A percentile compares a stretch with the other conserved stretches of the same genome.
These are phyloP conservation scores for Fraxinus excelsior DNA, from an alignment of 257 asterid genomes.

Conservation along the genomic window DNA sequence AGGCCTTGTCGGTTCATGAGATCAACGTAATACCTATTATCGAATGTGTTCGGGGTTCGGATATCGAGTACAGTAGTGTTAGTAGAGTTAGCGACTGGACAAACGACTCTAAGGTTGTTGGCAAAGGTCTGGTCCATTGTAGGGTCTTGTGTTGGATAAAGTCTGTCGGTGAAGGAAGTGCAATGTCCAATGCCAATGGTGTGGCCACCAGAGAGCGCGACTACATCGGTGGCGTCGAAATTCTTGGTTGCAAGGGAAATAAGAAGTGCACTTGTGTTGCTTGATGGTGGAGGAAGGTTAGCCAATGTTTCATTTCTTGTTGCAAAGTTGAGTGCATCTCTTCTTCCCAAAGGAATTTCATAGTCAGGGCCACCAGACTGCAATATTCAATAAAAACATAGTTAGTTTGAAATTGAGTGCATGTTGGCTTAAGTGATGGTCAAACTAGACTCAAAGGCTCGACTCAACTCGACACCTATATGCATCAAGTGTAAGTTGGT, in stretches of 20 bases:
- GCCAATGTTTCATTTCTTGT: constrained; percentile 40
- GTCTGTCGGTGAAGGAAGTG: constrained; percentile 57
- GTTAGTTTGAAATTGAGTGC: neutral
- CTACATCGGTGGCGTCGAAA: constrained; percentile 58
- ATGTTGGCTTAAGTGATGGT: too few species aligned
- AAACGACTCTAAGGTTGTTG: constrained; percentile 37
- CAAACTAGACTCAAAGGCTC: neutral
- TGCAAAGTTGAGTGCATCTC: constrained; percentile 56
- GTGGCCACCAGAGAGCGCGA: constrained; percentile 86
- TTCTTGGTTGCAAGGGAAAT: constrained; percentile 44
- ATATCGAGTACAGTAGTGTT: constrained; percentile 57
- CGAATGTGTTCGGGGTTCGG: constrained; percentile 54
- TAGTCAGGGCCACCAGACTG: constrained; percentile 75
- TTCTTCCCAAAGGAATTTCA: constrained; percentile 61
- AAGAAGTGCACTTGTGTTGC: constrained; percentile 51
- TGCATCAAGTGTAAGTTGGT: neutral
- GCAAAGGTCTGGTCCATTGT: constrained; percentile 60
- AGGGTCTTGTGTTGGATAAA: constrained; percentile 71
- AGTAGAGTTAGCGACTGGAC: constrained; percentile 49
- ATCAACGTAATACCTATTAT: constrained; percentile 63
- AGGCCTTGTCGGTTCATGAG: constrained; percentile 74
- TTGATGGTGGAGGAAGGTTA: constrained; percentile 62
- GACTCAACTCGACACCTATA: neutral
- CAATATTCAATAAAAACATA: neutral
- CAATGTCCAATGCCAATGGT: constrained; percentile 71